Percentiles rank a stretch among this genome's conserved stretches.
These are phyloP conservation scores for Colletotrichum zoysiae DNA, from an alignment of 2,329 filamentous ascomycete genomes.

Conservation along the genomic window DNA sequence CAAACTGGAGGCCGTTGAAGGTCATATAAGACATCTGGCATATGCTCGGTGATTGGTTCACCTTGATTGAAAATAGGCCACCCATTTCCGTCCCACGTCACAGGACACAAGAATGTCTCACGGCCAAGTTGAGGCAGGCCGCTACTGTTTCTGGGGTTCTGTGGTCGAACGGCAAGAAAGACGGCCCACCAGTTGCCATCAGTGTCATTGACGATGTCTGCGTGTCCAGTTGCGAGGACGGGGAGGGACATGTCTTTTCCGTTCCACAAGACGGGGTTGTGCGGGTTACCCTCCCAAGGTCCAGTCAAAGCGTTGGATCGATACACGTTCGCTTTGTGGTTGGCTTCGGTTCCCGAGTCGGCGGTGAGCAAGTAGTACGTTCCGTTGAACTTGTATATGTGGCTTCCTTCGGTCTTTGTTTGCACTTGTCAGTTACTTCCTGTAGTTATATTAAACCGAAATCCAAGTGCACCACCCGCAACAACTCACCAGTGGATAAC, in stretches of 20 bases:
- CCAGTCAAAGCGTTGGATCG: conserved; percentile 30
- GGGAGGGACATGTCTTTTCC: conserved; percentile 39
- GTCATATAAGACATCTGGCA: conserved; percentile 36
- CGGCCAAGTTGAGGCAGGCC: conserved; percentile 40
- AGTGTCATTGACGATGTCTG: conserved; percentile 36
- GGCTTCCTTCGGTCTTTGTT: conserved; percentile 43
- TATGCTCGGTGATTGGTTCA: conserved; percentile 35
- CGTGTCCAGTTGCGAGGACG: conserved; percentile 40
- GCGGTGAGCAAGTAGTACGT: conserved; percentile 42
- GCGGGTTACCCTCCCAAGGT: conserved; percentile 39
- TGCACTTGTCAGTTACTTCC: conserved; percentile 54
- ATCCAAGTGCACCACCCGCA: conserved; percentile 48
- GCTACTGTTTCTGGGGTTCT: conserved; percentile 31
- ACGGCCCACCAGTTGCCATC: conserved; percentile 42
- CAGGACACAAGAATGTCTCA: conserved; percentile 40
- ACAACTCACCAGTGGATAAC: conserved; percentile 53
- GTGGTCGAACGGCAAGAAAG: conserved; percentile 39
- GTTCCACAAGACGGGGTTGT: conserved; percentile 41
- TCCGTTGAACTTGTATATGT: conserved; percentile 41
- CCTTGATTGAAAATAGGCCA: conserved; percentile 41
- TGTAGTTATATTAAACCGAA: conserved; percentile 48
- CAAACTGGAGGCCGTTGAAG: conserved; percentile 28
- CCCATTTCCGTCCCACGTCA: conserved; percentile 38
- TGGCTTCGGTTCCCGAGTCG: conserved; percentile 38
- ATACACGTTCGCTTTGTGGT: conserved; percentile 40